Base-by-base conservation (phyloP, 768 basidiomycete species). In the Tricholoma hemisulphureum region DNA sequence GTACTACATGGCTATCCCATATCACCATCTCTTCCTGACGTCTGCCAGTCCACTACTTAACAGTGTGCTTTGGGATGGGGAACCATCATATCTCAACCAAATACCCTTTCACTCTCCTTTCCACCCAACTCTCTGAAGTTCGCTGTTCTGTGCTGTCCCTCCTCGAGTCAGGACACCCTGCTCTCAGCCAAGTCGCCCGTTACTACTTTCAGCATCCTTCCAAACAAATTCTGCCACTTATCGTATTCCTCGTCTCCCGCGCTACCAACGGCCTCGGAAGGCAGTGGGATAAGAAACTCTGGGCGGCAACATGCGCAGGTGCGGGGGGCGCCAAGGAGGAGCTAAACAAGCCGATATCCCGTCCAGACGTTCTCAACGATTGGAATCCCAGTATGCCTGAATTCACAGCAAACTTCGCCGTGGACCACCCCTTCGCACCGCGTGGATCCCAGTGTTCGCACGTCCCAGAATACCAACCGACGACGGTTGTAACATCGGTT, bases 201-300 rank as follows among this genome's bases (percentile, higher is more conserved):
- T 96, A 97, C 73, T 97, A 97, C 76, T 97, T 97, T 71, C 79
- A 83, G 35, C 90, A 90, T 61, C 88, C 87, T 3, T 92, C 93
- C 5, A 97, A 97, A 69, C 93, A 95, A 64, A 80, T 97, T 20
- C 82, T 94, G 4, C 95, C 95, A 1, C 77, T 94, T 55, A 81
- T 97, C 56, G 87, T 97, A 16, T 82, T 97, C 14, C 81, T 97
- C 34, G 86, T 96, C 65, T 78, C 90, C 8, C 87, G 88, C 60
- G 95, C 95, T 1, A 95, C 94, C 23, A 96, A 96, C 64, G 95
- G 95, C 0, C 79, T 96, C 6, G 89, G 89, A 0, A 71, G 76
- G 1, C 73, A 80, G 20, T 94, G 85, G 80, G 67, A 76, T 11
- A 13, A 10, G 32, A 34, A 34, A 34, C 67, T 75, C 21, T 83